A percentile compares a stretch with the other conserved stretches of the same genome.
phyloP scores from a whole-genome alignment of 2,329 filamentous ascomycete species.

The Proliferodiscus dingleyae region DNA sequence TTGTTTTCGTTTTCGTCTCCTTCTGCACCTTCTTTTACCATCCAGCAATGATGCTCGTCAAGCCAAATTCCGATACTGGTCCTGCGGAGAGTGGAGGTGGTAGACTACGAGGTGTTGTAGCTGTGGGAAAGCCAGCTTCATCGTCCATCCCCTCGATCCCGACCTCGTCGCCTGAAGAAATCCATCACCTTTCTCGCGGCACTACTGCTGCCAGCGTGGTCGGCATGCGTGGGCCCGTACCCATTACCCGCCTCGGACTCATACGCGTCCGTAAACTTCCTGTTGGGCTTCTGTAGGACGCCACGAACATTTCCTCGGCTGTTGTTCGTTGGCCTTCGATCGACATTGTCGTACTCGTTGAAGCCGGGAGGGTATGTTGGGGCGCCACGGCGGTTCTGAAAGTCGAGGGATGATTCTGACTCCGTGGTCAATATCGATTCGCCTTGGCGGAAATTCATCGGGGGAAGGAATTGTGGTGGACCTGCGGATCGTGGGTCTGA shows the following conservation, averaged over 20 bases:
- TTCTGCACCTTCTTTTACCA: neutral
- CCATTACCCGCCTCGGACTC: constrained; percentile 67
- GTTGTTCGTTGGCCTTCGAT: constrained; percentile 15
- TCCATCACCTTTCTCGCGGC: constrained; percentile 95
- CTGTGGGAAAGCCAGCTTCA: constrained; percentile 31
- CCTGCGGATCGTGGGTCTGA: constrained; percentile 18
- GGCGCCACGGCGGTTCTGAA: constrained; percentile 18
- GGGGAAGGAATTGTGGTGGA: constrained; percentile 24
- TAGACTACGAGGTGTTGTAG: neutral
- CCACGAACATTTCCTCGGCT: constrained; percentile 38
- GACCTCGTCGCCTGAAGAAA: constrained; percentile 86
- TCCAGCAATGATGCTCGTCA: constrained; percentile 6
- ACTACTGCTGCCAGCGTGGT: constrained; percentile 72
- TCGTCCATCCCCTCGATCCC: constrained; percentile 43
- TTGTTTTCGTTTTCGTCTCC: too few species aligned
- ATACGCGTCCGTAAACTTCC: constrained; percentile 83
- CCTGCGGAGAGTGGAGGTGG: too few species aligned
- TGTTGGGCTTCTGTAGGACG: constrained; percentile 78
- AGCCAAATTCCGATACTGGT: neutral
- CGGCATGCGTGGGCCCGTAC: constrained; percentile 51
- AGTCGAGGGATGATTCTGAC: constrained; percentile 29
- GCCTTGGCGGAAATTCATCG: constrained; percentile 27
- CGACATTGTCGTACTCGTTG: constrained; percentile 26
- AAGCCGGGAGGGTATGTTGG: constrained; percentile 21
- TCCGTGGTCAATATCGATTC: constrained; percentile 27